Percentiles rank a stretch among this genome's conserved stretches.
Evolutionary conservation across 164 flowering plant species (phyloP).

Genomic region (Liquidambar formosana): DNA sequence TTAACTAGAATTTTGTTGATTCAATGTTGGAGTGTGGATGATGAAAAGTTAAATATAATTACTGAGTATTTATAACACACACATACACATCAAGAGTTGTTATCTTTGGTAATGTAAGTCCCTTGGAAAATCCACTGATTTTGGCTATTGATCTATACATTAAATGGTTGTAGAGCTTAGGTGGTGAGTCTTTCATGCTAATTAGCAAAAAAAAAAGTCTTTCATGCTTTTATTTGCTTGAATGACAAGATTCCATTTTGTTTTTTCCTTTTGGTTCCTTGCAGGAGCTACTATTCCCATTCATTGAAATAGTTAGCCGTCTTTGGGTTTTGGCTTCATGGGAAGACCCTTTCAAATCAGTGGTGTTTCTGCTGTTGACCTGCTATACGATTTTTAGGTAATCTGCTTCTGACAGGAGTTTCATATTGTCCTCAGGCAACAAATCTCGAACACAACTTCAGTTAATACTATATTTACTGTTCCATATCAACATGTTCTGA

Average conservation of each 20-base stretch:
- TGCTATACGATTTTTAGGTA: constrained; percentile 62
- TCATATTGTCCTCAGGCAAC: not conserved
- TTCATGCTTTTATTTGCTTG: not conserved
- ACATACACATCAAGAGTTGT: not conserved
- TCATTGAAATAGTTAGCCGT: constrained; percentile 36
- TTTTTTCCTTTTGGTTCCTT: not conserved
- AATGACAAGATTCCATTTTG: not conserved
- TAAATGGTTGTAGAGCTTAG: too few relatives aligned
- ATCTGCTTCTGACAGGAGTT: not conserved
- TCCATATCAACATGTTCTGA: not conserved
- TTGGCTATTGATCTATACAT: not conserved
- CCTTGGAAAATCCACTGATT: not conserved
- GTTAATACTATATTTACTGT: not conserved
- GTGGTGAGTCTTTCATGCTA: not conserved
- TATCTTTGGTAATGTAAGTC: not conserved
- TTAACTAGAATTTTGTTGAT: not conserved
- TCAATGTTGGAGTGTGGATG: not conserved
- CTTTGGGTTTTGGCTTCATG: constrained; percentile 67
- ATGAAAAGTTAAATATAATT: not conserved
- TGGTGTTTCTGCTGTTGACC: constrained; percentile 46
- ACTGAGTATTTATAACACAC: not conserved
- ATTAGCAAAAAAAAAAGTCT: too few relatives aligned
- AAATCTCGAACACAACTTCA: not conserved
- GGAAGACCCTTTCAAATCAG: constrained; percentile 68
- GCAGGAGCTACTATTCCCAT: constrained; percentile 78